Conservation (phyloP, 108 stramenopile species). For the Conticribra weissflogii region DNA sequence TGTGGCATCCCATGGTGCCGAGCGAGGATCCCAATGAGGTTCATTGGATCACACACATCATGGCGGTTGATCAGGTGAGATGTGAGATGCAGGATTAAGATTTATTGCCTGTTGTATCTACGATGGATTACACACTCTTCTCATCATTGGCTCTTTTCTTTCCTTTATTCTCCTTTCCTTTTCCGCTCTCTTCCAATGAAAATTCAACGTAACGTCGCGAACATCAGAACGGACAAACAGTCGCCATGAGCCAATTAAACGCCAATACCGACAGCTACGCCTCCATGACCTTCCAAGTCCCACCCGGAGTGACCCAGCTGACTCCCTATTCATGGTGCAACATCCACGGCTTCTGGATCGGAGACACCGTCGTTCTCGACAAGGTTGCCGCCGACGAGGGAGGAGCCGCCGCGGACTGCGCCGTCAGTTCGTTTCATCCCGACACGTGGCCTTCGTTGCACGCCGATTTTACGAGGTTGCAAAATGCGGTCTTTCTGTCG, state of each 20-base stretch:
- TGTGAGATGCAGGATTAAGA: background rate
- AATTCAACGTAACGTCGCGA: background rate
- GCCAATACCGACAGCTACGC: slow-evolving; percentile 7
- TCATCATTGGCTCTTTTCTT: no score
- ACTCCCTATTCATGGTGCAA: slow-evolving; percentile 28
- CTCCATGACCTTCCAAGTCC: slow-evolving; percentile 3
- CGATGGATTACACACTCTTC: no score
- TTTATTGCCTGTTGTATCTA: no score
- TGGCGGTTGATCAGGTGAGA: slow-evolving; percentile 32
- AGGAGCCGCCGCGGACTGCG: background rate
- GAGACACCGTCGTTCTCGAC: slow-evolving; percentile 10
- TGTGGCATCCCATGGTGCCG: slow-evolving; percentile 22
- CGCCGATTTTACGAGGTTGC: slow-evolving; percentile 25
- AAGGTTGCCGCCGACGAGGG: background rate
- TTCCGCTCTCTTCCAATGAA: no score
- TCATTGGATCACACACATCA: slow-evolving; percentile 27
- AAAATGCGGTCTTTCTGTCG: slow-evolving; percentile 10
- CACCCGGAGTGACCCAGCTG: slow-evolving; percentile 28
- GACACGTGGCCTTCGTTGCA: slow-evolving; percentile 22
- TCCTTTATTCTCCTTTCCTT: no score
- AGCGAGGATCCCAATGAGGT: slow-evolving; percentile 22
- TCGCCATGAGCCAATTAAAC: slow-evolving; percentile 10
- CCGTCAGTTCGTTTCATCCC: background rate
- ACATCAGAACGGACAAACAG: slow-evolving; percentile 19
- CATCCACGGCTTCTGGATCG: slow-evolving; percentile 22